A percentile compares a stretch with the other conserved stretches of the same genome.
phyloP scores from a whole-genome alignment of 1,284 basidiomycete species.

The Pseudozyma flocculosa region DNA sequence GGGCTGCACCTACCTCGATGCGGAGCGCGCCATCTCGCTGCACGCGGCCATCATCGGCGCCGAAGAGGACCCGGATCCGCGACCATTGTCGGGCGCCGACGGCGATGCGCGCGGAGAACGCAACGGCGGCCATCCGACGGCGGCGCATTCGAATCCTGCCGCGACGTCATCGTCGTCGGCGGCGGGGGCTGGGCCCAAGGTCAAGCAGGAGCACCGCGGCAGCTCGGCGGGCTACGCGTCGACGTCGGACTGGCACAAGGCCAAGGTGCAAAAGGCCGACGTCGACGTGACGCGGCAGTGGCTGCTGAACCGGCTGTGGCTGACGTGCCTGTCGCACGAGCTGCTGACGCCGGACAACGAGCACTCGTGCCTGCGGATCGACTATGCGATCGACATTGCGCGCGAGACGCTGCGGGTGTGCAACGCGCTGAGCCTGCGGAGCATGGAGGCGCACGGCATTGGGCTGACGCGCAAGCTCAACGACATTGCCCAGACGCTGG shows the following conservation, averaged over 20 bases:
- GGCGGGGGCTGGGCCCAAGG: too few species aligned
- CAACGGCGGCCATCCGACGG: too few species aligned
- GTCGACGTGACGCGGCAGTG: slow-evolving; percentile 47
- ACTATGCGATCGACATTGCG: slow-evolving; percentile 44
- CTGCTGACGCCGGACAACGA: slow-evolving; percentile 23
- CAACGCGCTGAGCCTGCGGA: slow-evolving; percentile 28
- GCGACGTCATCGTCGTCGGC: too few species aligned
- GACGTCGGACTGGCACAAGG: slow-evolving; percentile 27
- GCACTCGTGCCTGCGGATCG: slow-evolving; percentile 28
- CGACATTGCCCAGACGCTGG: slow-evolving; percentile 46
- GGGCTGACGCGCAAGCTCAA: slow-evolving; percentile 42
- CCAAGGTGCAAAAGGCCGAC: slow-evolving; percentile 41
- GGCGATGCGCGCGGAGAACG: too few species aligned
- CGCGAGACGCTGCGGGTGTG: slow-evolving; percentile 41
- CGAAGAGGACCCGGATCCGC: slow-evolving; percentile 18
- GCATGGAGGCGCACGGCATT: slow-evolving; percentile 49
- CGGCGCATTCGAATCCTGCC: too few species aligned
- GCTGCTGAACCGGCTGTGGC: slow-evolving; percentile 44
- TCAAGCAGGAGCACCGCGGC: slow-evolving; percentile 1
- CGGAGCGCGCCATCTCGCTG: slow-evolving; percentile 31
- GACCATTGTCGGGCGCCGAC: too few species aligned
- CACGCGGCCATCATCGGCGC: slow-evolving; percentile 34
- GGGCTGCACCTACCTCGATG: slow-evolving; percentile 32
- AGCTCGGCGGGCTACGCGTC: background rate
- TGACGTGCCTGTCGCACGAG: slow-evolving; percentile 34